Percentiles rank a stretch among this genome's conserved stretches.
Evolutionary conservation across 1,284 basidiomycete species (phyloP).

Genomic region (Cryptococcus sp.): DNA sequence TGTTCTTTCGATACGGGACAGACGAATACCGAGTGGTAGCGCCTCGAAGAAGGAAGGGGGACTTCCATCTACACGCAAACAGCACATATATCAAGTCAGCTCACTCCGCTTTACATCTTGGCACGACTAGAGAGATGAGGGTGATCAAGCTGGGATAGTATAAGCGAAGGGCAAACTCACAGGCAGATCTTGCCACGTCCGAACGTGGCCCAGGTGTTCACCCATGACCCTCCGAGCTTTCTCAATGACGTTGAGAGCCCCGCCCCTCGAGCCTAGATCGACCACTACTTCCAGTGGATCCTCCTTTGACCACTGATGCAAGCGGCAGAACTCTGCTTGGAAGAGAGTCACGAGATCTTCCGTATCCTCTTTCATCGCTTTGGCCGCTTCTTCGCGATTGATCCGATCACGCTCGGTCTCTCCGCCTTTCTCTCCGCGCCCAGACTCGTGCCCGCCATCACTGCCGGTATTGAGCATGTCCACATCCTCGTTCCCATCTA

Average conservation of each 20-base stretch:
- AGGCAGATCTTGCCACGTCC: slow-evolving; percentile 87
- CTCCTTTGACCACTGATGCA: slow-evolving; percentile 81
- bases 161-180: slow-evolving; percentile 58
- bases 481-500: slow-evolving; percentile 53
- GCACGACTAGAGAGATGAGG: too few species aligned
- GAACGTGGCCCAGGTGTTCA: slow-evolving; percentile 78
- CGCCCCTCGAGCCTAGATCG: slow-evolving; percentile 80
- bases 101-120: too few species aligned
- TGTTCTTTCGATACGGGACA: slow-evolving; percentile 99
- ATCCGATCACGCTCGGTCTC: slow-evolving; percentile 54
- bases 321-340: slow-evolving; percentile 84
- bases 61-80: slow-evolving; percentile 76
- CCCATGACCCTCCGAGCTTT: slow-evolving; percentile 91
- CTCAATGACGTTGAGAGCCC: slow-evolving; percentile 83
- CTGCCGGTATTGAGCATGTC: slow-evolving; percentile 67
- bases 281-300: slow-evolving; percentile 82
- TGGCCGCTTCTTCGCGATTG: slow-evolving; percentile 2
- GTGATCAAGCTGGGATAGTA: background rate
- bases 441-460: background rate
- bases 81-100: background rate
- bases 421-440: too few species aligned
- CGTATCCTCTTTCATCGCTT: slow-evolving; percentile 5
- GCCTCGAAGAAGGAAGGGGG: slow-evolving; percentile 76
- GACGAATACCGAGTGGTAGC: slow-evolving; percentile 95
- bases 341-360: slow-evolving; percentile 70